Conservation (phyloP, 2,329 filamentous ascomycete species). For the Penicillium sp. region DNA sequence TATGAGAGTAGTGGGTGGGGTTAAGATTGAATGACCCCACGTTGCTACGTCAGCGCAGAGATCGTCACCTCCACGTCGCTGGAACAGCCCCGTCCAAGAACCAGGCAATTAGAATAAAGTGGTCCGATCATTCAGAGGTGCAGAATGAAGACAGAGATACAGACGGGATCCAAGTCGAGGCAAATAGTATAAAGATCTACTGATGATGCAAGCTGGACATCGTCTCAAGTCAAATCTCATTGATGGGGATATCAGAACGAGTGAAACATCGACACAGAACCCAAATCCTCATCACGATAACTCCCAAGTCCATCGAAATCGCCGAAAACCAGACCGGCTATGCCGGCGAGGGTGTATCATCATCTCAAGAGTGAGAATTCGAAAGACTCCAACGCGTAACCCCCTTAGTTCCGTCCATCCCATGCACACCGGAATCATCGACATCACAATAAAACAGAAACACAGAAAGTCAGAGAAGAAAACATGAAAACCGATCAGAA, state of each 20-base stretch:
- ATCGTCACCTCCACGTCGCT: constrained; percentile 7
- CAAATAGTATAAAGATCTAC: not conserved
- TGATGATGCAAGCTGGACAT: not conserved
- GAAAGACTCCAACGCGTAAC: constrained; percentile 5
- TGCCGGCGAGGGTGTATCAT: constrained; percentile 4
- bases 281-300: constrained; percentile 14
- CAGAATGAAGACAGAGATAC: not conserved
- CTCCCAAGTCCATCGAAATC: constrained; percentile 12
- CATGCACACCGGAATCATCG: constrained; percentile 3
- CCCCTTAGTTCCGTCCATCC: constrained; percentile 1
- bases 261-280: constrained; percentile 23
- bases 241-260: constrained; percentile 32
- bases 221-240: constrained; percentile 30
- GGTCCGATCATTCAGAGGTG: not conserved
- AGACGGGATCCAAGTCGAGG: not conserved
- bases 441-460: constrained; percentile 1
- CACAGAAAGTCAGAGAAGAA: not conserved
- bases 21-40: constrained; percentile 14
- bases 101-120: not conserved
- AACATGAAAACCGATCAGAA: constrained; percentile 2
- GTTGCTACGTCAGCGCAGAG: constrained; percentile 24
- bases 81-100: not conserved
- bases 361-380: constrained; percentile 7
- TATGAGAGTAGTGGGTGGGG: not conserved
- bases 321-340: constrained; percentile 5